Base-by-base conservation (phyloP, 768 basidiomycete species). In the Mycena sanguinolenta region DNA sequence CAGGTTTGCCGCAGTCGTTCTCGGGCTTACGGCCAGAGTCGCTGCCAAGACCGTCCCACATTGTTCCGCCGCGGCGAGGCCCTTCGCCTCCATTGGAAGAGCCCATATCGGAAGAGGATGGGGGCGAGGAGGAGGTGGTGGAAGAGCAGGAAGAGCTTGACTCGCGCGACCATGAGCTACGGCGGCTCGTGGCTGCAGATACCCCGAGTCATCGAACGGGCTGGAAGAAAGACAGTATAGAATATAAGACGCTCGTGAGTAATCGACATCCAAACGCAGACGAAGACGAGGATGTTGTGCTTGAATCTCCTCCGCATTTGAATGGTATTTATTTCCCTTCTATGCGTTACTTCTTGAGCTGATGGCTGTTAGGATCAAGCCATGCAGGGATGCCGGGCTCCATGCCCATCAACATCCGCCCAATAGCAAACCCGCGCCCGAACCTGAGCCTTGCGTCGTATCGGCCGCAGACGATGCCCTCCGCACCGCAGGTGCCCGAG, bases 161-260 rank as follows among this genome's bases (percentile, higher is more conserved):
- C 74, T 46, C 66, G 70, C 73, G 84, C 61, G 88, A 90, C 73
- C 84, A 82, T 36, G 88, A 89, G 73, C 82, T 93, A 38, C 67
- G 88, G 73, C 86, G 84, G 71, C 83, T 93, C 38, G 88, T 93
- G n/a, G 91, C 91, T 12, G 91, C 91, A 30, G 83, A 88, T 79
- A 88, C 83, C 34, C 90, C 92, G 1, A 93, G 91, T 71, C 92
- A 94, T 77, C 85, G 91, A 62, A 88, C 85, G n/a, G 88, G 88
- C 16, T 93, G 92, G 92, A 88, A 83, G 74, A 85, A 86, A 69
- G 85, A 87, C 74, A 86, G 90, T 74, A 86, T 83, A 69, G 88
- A 90, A 16, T 93, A 91, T 92, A 85, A 87, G 66, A 77, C 86
- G 23, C 90, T 93, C 73, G 85, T 88, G n/a, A 80, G 81, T 63